These are phyloP conservation scores for Comarum palustre DNA, from an alignment of 306 rosid species.

Conservation along the genomic window DNA sequence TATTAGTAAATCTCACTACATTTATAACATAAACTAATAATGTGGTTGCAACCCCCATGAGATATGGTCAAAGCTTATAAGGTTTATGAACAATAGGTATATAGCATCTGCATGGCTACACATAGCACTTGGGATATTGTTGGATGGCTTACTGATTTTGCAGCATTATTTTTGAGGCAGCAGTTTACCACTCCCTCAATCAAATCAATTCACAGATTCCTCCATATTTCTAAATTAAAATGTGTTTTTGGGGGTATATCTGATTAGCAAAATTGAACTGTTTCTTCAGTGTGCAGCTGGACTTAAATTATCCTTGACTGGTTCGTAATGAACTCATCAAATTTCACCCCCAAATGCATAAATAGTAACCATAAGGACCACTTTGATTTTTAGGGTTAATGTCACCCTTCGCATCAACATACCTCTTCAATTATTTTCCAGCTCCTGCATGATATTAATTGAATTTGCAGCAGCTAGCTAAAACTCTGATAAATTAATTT, in stretches of 20 bases:
- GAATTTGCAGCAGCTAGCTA: not conserved
- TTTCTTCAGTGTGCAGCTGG: not conserved
- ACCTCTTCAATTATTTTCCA: not conserved
- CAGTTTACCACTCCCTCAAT: not conserved
- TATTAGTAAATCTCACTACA: not conserved
- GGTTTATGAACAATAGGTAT: constrained; percentile 1
- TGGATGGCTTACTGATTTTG: not conserved
- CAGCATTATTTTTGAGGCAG: constrained; percentile 10
- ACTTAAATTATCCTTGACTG: constrained; percentile 3
- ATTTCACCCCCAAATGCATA: constrained; percentile 8
- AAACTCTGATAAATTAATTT: not conserved
- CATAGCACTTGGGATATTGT: not conserved
- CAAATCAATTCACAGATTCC: not conserved
- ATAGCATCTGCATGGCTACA: constrained; percentile 8
- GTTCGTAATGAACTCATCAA: not conserved
- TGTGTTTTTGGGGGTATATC: constrained; percentile 4
- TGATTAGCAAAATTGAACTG: not conserved
- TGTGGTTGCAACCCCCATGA: not conserved
- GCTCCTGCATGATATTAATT: not conserved
- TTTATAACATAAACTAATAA: not conserved
- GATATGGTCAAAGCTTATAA: not conserved
- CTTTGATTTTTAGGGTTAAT: not conserved
- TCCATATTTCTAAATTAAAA: not conserved
- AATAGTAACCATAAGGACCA: constrained; percentile 9
- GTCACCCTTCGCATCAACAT: constrained; percentile 19